Evolutionary conservation across 495 filamentous ascomycete genomes (phyloP).

Genomic region (Xylaria sp.): DNA sequence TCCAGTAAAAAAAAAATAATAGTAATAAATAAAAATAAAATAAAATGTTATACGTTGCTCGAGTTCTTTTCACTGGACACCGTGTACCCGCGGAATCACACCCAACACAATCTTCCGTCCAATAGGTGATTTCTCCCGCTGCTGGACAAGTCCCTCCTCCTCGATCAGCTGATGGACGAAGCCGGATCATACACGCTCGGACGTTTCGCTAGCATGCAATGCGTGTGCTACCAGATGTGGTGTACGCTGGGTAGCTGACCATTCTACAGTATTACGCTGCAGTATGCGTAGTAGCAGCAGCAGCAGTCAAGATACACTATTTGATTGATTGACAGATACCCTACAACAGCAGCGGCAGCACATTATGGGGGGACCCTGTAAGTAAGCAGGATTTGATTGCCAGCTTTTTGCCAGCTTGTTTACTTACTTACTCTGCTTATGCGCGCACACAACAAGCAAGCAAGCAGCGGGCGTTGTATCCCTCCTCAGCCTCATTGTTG

Average conservation of each 20-base stretch:
- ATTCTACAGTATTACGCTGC: too few species aligned
- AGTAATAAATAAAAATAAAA: not conserved
- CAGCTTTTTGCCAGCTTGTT: not conserved
- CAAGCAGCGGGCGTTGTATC: not conserved
- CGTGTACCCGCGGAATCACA: slow-evolving; percentile 12
- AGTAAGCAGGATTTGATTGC: not conserved
- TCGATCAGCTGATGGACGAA: slow-evolving; percentile 10
- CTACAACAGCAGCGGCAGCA: not conserved
- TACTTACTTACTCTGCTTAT: not conserved
- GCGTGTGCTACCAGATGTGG: not conserved
- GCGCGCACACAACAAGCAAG: too few species aligned
- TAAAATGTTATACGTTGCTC: too few species aligned
- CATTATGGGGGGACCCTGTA: not conserved
- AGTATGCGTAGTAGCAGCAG: too few species aligned
- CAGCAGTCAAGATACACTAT: too few species aligned
- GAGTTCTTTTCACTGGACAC: not conserved
- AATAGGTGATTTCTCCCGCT: slow-evolving; percentile 1
- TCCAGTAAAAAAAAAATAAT: not conserved
- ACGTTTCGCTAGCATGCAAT: slow-evolving; percentile 13
- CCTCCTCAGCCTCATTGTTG: slow-evolving; percentile 18
- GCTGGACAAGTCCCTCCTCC: not conserved
- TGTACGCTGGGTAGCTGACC: not conserved
- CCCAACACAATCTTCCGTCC: not conserved
- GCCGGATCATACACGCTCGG: slow-evolving; percentile 6
- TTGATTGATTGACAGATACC: not conserved